Conservation (phyloP, 228 moss, liverwort and hornwort species). For the Sphagnum fallax region DNA sequence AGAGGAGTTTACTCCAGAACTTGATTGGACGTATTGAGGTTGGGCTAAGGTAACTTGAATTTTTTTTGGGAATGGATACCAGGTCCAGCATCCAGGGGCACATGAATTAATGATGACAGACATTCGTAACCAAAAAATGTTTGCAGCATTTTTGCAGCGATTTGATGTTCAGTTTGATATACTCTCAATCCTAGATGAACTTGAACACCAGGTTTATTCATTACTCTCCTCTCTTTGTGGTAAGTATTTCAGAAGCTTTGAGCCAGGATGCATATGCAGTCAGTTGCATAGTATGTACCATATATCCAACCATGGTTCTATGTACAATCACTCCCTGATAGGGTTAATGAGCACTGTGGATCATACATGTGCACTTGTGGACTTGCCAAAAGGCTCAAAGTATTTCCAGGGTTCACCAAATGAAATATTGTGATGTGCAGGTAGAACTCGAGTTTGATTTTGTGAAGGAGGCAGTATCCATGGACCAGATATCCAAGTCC, state of each 20-base stretch:
- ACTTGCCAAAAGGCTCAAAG: not conserved
- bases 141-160: conserved; percentile 71
- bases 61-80: not conserved
- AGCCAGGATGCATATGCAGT: not conserved
- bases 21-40: not conserved
- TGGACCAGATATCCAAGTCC: conserved; percentile 76
- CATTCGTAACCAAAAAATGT: conserved; percentile 86
- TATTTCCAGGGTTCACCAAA: too few relatives aligned
- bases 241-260: not conserved
- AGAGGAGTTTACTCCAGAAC: too few relatives aligned
- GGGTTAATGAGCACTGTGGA: not conserved
- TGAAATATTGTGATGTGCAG: conserved; percentile 17
- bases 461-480: conserved; percentile 70
- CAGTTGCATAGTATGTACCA: not conserved
- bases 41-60: not conserved
- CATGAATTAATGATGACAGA: conserved; percentile 99
- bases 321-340: not conserved
- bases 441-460: conserved; percentile 96
- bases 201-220: conserved; percentile 74
- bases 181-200: conserved; percentile 71
- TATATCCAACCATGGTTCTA: not conserved
- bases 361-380: not conserved
- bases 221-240: not conserved
- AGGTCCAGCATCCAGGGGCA: conserved; percentile 98
- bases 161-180: conserved; percentile 81